Evolutionary conservation across 169 alveolate species (phyloP).

Genomic region (Plasmodium adleri): DNA sequence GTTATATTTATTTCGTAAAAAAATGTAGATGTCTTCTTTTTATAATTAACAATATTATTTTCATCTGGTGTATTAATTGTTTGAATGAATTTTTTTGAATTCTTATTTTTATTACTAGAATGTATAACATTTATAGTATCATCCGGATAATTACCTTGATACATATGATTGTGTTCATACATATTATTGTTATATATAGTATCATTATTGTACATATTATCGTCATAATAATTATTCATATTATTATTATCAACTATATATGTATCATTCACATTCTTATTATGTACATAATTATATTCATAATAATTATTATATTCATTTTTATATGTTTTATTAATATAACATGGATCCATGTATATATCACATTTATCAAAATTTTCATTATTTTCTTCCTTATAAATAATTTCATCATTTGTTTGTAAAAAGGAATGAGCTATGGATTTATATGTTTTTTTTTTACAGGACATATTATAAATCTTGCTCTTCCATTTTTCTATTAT

Average conservation of each 20-base stretch:
- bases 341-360: not conserved
- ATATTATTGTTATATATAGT: too few relatives aligned
- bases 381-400: not conserved
- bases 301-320: not conserved
- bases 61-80: too few relatives aligned
- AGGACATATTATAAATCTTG: conserved; percentile 21
- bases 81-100: too few relatives aligned
- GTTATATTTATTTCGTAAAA: conserved; percentile 73
- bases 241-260: too few relatives aligned
- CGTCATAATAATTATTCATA: too few relatives aligned
- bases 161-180: too few relatives aligned
- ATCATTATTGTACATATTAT: too few relatives aligned
- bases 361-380: too few relatives aligned
- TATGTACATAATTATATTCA: not conserved
- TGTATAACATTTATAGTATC: too few relatives aligned
- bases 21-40: not conserved
- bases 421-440: not conserved
- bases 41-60: too few relatives aligned
- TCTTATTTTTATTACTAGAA: too few relatives aligned
- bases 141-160: too few relatives aligned
- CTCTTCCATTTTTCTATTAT: conserved; percentile 49
- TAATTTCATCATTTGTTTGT: not conserved
- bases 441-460: not conserved
- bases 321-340: not conserved
- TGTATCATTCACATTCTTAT: not conserved